Evolutionary conservation across 257 asterid genomes (phyloP).

Genomic region (Salvia hispanica): DNA sequence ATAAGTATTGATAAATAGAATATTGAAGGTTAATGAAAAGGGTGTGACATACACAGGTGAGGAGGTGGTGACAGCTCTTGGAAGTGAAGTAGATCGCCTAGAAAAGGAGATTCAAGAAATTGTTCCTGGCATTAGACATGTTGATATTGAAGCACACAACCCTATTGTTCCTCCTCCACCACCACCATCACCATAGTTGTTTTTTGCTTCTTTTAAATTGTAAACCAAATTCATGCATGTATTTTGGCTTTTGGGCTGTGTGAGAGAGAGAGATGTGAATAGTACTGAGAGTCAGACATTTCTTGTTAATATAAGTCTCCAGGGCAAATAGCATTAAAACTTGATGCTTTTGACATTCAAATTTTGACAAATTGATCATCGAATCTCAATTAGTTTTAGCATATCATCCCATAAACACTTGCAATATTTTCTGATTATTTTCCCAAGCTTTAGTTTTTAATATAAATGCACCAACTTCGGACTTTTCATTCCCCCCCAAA

Average conservation of each 20-base stretch:
- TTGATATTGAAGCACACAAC: slow-evolving; percentile 94
- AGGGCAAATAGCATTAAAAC: neutral
- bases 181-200: slow-evolving; percentile 13
- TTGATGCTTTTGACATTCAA: too few species aligned
- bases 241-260: slow-evolving; percentile 4
- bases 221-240: neutral
- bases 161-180: slow-evolving; percentile 58
- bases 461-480: too few species aligned
- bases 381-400: too few species aligned
- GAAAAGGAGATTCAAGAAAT: slow-evolving; percentile 90
- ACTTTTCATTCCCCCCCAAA: too few species aligned
- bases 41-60: slow-evolving; percentile 55
- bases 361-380: neutral
- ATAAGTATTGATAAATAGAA: neutral
- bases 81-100: slow-evolving; percentile 93
- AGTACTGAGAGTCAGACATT: neutral
- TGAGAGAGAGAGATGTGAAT: slow-evolving; percentile 21
- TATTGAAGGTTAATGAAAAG: neutral
- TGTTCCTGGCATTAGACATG: slow-evolving; percentile 93
- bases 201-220: neutral
- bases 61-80: slow-evolving; percentile 95
- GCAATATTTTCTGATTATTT: too few species aligned
- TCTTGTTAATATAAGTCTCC: slow-evolving; percentile 7
- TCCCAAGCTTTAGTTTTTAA: too few species aligned
- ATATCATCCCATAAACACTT: too few species aligned